Percentiles rank a stretch among this genome's conserved stretches.
These are phyloP conservation scores for Ophiostoma triangulosporum DNA, from an alignment of 2,329 filamentous ascomycete species.

Conservation along the genomic window DNA sequence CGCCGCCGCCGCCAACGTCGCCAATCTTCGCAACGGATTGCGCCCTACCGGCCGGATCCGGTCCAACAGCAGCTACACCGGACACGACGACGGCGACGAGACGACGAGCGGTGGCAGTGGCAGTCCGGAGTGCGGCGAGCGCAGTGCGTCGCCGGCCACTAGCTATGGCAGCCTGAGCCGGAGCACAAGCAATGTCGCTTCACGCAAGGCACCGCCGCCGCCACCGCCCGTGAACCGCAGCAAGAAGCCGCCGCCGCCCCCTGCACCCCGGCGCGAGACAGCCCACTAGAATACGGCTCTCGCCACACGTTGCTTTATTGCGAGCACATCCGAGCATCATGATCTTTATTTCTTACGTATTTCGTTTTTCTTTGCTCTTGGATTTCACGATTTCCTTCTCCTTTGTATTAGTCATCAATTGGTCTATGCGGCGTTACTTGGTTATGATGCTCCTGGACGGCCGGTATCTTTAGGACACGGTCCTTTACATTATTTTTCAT, in stretches of 20 bases:
- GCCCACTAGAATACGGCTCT: background rate
- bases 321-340: background rate
- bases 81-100: slow-evolving; percentile 34
- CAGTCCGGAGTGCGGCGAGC: slow-evolving; percentile 36
- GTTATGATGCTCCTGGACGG: background rate
- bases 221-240: slow-evolving; percentile 29
- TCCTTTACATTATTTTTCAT: background rate
- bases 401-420: background rate
- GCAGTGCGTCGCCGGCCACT: slow-evolving; percentile 41
- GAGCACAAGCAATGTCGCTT: slow-evolving; percentile 26
- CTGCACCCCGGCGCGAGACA: slow-evolving; percentile 18
- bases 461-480: background rate
- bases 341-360: background rate
- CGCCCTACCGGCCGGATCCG: slow-evolving; percentile 33
- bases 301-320: background rate
- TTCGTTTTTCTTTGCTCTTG: background rate
- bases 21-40: slow-evolving; percentile 26
- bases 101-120: slow-evolving; percentile 27
- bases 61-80: slow-evolving; percentile 30
- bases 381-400: background rate
- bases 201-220: slow-evolving; percentile 30
- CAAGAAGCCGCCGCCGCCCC: slow-evolving; percentile 43
- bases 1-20: slow-evolving; percentile 13
- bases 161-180: slow-evolving; percentile 41
- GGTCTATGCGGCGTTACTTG: slow-evolving; percentile 1